Evolutionary conservation across 2,329 filamentous ascomycete genomes (phyloP), one percentile per base, ranked within the genome.

Genomic region (Aspergillus pseudoterreus): DNA sequence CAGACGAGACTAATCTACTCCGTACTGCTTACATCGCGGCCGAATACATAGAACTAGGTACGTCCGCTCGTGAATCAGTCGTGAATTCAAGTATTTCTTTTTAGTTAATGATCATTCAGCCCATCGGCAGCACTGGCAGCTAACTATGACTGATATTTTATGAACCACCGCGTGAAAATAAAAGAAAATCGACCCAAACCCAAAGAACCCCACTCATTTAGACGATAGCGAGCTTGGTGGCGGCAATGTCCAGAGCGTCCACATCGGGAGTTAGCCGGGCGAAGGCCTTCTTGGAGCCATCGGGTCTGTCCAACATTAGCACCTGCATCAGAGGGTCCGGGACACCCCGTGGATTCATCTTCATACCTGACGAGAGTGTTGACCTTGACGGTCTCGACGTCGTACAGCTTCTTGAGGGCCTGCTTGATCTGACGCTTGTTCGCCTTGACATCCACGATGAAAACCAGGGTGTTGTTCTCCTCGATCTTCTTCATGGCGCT

Each of bases 401-500:
- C 94, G 78, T 99, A 99, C 65, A 97, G 87, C 87, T 94, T 96
- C 91, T 97, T 99, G 66, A 99, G 82, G 60, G 92, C 89, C 70
- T 85, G 82, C 85, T 96, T 96, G 82, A 99, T 99, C 83, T 99
- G 94, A 75, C 91, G 86, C 90, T 99, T 99, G 87, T 99, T 99
- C 77, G 92, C 86, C 87, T 95, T 95, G 77, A 92, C 81, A 67
- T 96, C 88, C 72, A 95, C 90, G 68, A 96, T 95, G 84, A 96
- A 96, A 74, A 95, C 90, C 48, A 99, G 86, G 65, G 94, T 99
- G 86, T 99, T 99, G 86, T 99, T 92, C 88, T 99, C 94, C 84
- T 99, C 94, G 69, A 99, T 96, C 88, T 96, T 96, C 90, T 99
- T 99, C 92, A 99, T 97, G 72, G 95, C 94, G 73, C 88, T 94